Conservation (phyloP, 2,329 filamentous ascomycete genomes). For the Fusarium oxysporum region DNA sequence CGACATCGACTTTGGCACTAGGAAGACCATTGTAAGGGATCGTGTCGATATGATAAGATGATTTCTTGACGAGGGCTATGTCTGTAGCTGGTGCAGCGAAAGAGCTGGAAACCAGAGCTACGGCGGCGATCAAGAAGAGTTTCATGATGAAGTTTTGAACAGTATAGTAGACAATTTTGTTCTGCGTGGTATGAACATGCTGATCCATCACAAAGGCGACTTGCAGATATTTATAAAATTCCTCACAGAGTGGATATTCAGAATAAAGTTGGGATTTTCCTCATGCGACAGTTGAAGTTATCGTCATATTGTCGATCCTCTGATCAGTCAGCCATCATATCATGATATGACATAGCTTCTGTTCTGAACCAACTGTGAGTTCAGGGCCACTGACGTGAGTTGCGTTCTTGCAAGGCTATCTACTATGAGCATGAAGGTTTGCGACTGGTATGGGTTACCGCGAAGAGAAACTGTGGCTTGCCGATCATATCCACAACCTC, state of each 20-base stretch:
- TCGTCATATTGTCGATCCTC: background rate
- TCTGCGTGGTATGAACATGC: too few relatives aligned
- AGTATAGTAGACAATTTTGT: background rate
- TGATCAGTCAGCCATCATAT: background rate
- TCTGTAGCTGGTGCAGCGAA: background rate
- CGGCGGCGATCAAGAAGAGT: background rate
- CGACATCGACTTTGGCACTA: background rate
- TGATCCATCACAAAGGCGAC: rapidly evolving
- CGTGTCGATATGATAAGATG: background rate
- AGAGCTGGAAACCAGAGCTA: background rate
- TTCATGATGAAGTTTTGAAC: background rate
- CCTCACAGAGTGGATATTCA: rapidly evolving
- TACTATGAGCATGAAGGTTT: background rate
- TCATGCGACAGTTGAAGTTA: background rate
- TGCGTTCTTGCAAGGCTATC: background rate
- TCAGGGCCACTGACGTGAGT: background rate
- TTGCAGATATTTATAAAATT: background rate
- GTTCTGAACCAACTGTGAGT: rapidly evolving
- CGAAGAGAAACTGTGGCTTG: background rate
- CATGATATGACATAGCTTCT: background rate
- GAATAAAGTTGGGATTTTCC: background rate
- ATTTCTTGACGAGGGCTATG: background rate
- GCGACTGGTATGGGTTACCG: slow-evolving; percentile 11
- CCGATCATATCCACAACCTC: background rate
- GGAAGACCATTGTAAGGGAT: background rate